Evolutionary conservation across 1,139 yeast genomes (phyloP).

Genomic region (Taphrina communis): DNA sequence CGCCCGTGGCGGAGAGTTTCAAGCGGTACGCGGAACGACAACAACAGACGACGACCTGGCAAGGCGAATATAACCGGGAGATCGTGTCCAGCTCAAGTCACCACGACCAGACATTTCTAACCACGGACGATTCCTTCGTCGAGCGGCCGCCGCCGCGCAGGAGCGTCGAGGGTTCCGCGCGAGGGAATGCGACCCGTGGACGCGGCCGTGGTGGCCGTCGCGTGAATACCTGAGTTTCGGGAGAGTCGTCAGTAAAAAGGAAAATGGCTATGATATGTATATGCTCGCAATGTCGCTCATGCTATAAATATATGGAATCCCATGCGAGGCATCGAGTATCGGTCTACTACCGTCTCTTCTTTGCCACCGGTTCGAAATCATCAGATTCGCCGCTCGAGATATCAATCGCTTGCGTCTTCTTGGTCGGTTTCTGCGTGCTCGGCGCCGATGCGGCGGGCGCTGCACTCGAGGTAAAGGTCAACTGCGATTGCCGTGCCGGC

Average conservation of each 20-base stretch:
- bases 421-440: neutral
- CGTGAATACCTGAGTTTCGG: neutral
- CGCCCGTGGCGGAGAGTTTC: slow-evolving; percentile 43
- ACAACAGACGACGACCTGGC: slow-evolving; percentile 14
- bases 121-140: slow-evolving; percentile 44
- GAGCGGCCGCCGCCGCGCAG: slow-evolving; percentile 42
- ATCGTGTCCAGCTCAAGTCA: neutral
- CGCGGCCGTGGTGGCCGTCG: slow-evolving; percentile 30
- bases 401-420: slow-evolving; percentile 12
- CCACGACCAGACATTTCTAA: slow-evolving; percentile 42
- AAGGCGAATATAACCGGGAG: slow-evolving; percentile 14
- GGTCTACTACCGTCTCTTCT: slow-evolving; percentile 6
- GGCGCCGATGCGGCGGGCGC: neutral
- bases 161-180: slow-evolving; percentile 12
- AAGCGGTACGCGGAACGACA: slow-evolving; percentile 37
- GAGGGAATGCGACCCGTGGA: slow-evolving; percentile 29
- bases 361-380: slow-evolving; percentile 24
- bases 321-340: neutral
- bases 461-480: slow-evolving; percentile 16
- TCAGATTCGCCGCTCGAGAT: slow-evolving; percentile 19
- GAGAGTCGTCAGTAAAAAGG: too few relatives aligned
- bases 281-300: neutral
- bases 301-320: neutral
- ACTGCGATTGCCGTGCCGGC: slow-evolving; percentile 8
- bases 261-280: too few relatives aligned